A percentile compares a stretch with the other conserved stretches of the same genome.
These are phyloP conservation scores for Megacollybia marginata DNA, from an alignment of 768 basidiomycete genomes.

Conservation along the genomic window DNA sequence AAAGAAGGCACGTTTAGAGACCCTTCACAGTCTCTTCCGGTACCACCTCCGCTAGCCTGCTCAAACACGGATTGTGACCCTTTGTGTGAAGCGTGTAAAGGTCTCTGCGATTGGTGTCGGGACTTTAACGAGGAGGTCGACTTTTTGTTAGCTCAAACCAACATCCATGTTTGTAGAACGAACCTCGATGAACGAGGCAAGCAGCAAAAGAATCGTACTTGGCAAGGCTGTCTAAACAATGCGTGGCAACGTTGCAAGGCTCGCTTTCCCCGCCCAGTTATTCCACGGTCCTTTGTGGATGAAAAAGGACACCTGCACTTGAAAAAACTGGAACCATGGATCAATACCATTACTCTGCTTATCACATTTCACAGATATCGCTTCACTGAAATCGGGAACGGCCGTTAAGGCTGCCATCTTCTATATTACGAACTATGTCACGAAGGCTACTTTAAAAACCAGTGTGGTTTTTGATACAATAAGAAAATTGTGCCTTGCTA, in stretches of 20 bases:
- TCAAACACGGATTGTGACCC: background rate
- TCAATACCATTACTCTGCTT: background rate
- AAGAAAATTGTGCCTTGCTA: no score
- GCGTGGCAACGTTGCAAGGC: background rate
- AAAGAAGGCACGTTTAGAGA: background rate
- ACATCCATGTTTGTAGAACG: background rate
- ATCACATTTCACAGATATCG: background rate
- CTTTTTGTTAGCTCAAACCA: background rate
- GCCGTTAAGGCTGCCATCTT: background rate
- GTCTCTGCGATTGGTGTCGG: background rate
- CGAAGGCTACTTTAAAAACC: background rate
- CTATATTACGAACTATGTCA: background rate
- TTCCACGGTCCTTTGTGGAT: background rate
- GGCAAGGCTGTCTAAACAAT: background rate
- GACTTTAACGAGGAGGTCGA: background rate
- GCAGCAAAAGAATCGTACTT: background rate
- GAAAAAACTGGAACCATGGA: background rate
- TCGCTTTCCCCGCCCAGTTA: background rate
- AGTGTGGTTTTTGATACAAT: background rate
- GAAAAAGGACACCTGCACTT: background rate
- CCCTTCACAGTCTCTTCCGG: background rate
- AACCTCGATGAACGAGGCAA: background rate
- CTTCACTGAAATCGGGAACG: background rate
- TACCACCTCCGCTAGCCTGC: background rate
- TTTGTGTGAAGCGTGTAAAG: background rate